Evolutionary conservation across 2,329 filamentous ascomycete genomes (phyloP), one percentile per base, ranked within the genome.

Genomic region (Rhytidhysteron rufulum): DNA sequence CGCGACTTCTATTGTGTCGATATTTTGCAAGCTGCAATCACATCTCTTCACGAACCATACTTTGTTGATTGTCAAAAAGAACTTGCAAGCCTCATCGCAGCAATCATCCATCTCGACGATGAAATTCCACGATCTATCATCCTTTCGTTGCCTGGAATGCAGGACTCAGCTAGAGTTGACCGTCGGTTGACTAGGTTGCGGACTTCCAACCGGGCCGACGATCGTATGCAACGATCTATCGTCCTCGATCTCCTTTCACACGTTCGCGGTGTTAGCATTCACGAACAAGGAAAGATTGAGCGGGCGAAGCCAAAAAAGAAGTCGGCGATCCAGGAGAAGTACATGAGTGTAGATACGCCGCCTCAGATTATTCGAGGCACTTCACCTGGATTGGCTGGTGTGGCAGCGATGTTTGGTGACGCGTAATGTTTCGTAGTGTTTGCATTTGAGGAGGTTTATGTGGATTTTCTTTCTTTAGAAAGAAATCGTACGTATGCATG

Each of bases 61-160:
- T 98, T 97, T 65, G 90, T 96, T 24, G 93, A 98, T 52, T 80
- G 94, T 47, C 93, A 98, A 57, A 91, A 90, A 60, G 90, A 98
- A 37, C 76, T 98, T 17, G 91, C 89, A 1, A 79, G 83, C 17
- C 74, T 97, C 27, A 95, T 98, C 46, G 90, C 90, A 0, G 79
- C 83, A 4, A 93, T 97, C 45, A 75, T 95, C 53, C 77, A 85
- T 7, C 78, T 86, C 45, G 95, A 95, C 60, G 79, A 80, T 6
- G 58, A 73, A 5, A 93, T 86, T 1, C 88, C 90, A 0, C 75
- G 82, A 16, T 71, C 82, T 4, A 78, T 97, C 29, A 75, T 98
- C n/a, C 70, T 89, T 4, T 85, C 79, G 16, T 70, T 98, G 18
- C 91, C 90, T 0, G 86, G 84, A 9, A 83, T 98, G 58, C 78